Evolutionary conservation across 176 grass and related monocot species (phyloP), one percentile per base, ranked within the genome.

Genomic region (Alopecurus myosuroides): DNA sequence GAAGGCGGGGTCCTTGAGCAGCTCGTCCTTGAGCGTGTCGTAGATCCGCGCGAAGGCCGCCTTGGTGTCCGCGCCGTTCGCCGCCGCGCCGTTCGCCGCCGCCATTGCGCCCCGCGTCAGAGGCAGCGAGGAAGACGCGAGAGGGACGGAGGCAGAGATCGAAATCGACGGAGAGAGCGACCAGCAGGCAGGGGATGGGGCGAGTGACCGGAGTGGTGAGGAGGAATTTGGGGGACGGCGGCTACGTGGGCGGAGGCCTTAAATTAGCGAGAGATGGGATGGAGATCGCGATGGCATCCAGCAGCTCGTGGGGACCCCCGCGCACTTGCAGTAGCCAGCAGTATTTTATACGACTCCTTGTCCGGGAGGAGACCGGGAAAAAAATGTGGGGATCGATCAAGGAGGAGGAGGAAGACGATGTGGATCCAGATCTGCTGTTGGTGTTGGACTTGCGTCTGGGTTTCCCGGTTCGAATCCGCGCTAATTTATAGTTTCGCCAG

Each of bases 1-100:
- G 74, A 99, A 99, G 81, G 90, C 86, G 60, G 97, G 86, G 79
- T 97, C 97, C 9, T 77, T 34, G 60, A 97, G 94, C 52, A 99
- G 84, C 70, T 94, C 94, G 71, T 39, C 81, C 90, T 99, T 97
- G 70, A 99, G 91, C 57, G 51, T 46, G 10, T 7, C 12, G 82
- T 99, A 99, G 92, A 99, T 92, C 94, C 76, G 88, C 63, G 11
- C 35, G 78, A 99, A 94, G 11, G 46, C 81, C 30, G 33, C 79
- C 81, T 57, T 96, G 68, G 44, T 55, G 28, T 87, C 91, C 30
- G 11, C 70, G 71, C 37, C 82, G 61, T 17, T 46, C 44, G 18
- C 55, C 75, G 15, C 49, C 19, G 23, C 60, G 40, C 78, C 87
- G 63, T 87, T 88, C 48, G 14, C 42, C 35, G 84, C 80, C 79